phyloP scores from a whole-genome alignment of 306 rosid species.

The Malus sylvestris region DNA sequence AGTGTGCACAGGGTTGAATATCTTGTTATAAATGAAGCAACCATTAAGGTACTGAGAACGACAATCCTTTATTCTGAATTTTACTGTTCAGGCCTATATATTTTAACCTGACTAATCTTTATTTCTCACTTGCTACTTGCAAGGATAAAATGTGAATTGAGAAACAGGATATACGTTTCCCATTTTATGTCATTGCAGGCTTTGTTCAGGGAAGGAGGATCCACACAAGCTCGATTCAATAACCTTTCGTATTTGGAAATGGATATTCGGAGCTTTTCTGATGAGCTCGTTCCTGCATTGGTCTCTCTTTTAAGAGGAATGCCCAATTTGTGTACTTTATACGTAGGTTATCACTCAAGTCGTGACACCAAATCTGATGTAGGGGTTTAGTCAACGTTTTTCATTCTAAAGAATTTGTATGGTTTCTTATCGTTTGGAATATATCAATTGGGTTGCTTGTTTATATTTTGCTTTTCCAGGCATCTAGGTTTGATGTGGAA shows the following conservation, averaged over 20 bases:
- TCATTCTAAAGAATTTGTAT: neutral
- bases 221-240: neutral
- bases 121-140: neutral
- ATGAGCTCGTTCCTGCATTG: slow-evolving; percentile 2
- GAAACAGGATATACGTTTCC: neutral
- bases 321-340: neutral
- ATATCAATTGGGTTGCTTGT: neutral
- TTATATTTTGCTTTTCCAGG: neutral
- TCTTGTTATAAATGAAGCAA: neutral
- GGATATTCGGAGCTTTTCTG: neutral
- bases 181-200: neutral
- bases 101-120: no score
- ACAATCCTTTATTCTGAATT: no score
- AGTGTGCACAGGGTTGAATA: neutral
- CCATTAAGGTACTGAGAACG: neutral
- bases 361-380: neutral
- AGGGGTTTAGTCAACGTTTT: neutral
- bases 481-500: neutral
- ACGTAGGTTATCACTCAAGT: neutral
- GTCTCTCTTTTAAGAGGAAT: neutral
- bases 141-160: neutral
- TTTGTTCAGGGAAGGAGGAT: neutral
- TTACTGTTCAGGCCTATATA: no score
- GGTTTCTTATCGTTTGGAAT: neutral
- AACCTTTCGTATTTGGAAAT: neutral